These are phyloP conservation scores for Erythrobasidium yunnanense DNA, from an alignment of 768 basidiomycete genomes.

Conservation along the genomic window DNA sequence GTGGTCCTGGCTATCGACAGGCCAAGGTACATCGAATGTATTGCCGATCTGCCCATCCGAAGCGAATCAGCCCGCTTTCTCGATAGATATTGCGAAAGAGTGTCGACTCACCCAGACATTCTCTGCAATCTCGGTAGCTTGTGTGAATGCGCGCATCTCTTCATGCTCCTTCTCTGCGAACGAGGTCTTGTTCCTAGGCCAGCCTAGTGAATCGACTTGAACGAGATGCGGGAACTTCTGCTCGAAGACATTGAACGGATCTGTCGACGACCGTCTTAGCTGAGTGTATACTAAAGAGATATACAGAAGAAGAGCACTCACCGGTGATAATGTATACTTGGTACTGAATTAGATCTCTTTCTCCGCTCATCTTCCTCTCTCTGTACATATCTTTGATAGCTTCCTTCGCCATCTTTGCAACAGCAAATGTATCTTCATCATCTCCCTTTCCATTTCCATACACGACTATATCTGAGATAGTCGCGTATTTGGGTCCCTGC, in stretches of 20 bases:
- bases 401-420: slow-evolving; percentile 29
- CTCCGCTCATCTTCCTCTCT: too few relatives aligned
- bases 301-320: neutral
- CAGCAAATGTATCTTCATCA: slow-evolving; percentile 28
- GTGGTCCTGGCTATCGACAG: neutral
- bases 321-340: too few relatives aligned
- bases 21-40: slow-evolving; percentile 62
- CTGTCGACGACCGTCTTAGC: slow-evolving; percentile 29
- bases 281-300: neutral
- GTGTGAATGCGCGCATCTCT: slow-evolving; percentile 79
- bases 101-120: slow-evolving; percentile 39
- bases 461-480: slow-evolving; percentile 77
- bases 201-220: slow-evolving; percentile 39
- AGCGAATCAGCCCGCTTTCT: neutral
- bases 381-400: neutral
- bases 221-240: slow-evolving; percentile 40
- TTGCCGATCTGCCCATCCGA: slow-evolving; percentile 54
- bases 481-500: slow-evolving; percentile 74
- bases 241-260: slow-evolving; percentile 42
- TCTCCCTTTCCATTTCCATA: slow-evolving; percentile 47
- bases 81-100: neutral
- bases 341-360: too few relatives aligned
- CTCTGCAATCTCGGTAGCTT: slow-evolving; percentile 59
- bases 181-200: slow-evolving; percentile 47
- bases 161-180: slow-evolving; percentile 74